These are phyloP conservation scores for Peltaster fructicola DNA, from an alignment of 2,329 filamentous ascomycete genomes.

Conservation along the genomic window DNA sequence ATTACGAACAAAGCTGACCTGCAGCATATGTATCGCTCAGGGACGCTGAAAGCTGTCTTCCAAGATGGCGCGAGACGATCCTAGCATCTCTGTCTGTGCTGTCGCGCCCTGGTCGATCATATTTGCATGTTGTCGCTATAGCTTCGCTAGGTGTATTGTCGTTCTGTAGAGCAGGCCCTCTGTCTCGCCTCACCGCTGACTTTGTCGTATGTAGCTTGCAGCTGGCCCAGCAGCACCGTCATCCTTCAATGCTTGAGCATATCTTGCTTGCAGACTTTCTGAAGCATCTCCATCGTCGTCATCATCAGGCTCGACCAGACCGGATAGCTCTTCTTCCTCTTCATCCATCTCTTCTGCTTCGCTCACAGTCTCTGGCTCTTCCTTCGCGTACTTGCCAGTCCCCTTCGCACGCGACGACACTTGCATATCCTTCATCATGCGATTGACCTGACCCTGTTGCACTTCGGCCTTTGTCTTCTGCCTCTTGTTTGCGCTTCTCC, in stretches of 20 bases:
- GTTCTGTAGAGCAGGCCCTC: too few species aligned
- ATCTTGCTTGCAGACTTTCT: slow-evolving; percentile 55
- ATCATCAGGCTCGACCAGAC: slow-evolving; percentile 34
- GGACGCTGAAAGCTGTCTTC: too few species aligned
- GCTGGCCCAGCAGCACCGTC: slow-evolving; percentile 12
- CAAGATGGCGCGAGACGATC: too few species aligned
- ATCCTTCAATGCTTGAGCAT: slow-evolving; percentile 54
- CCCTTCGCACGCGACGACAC: slow-evolving; percentile 29
- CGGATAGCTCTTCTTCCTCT: slow-evolving; percentile 28
- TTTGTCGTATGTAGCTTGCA: slow-evolving; percentile 6
- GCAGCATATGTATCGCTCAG: too few species aligned
- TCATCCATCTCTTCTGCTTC: slow-evolving; percentile 36
- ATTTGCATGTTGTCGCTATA: too few species aligned
- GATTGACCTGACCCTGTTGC: slow-evolving; percentile 67
- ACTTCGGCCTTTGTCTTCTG: slow-evolving; percentile 56
- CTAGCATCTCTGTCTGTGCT: too few species aligned
- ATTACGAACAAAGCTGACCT: too few species aligned
- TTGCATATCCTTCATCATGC: slow-evolving; percentile 88
- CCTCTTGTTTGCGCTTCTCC: slow-evolving; percentile 56
- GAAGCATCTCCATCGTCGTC: slow-evolving; percentile 37
- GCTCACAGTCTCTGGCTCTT: slow-evolving; percentile 33
- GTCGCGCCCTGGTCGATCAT: too few species aligned
- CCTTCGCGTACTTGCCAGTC: slow-evolving; percentile 17
- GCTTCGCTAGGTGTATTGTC: too few species aligned
- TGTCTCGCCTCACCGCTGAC: slow-evolving; percentile 8